These are phyloP conservation scores for Ogataea methanolica DNA, from an alignment of 805 yeast genomes.

Conservation along the genomic window DNA sequence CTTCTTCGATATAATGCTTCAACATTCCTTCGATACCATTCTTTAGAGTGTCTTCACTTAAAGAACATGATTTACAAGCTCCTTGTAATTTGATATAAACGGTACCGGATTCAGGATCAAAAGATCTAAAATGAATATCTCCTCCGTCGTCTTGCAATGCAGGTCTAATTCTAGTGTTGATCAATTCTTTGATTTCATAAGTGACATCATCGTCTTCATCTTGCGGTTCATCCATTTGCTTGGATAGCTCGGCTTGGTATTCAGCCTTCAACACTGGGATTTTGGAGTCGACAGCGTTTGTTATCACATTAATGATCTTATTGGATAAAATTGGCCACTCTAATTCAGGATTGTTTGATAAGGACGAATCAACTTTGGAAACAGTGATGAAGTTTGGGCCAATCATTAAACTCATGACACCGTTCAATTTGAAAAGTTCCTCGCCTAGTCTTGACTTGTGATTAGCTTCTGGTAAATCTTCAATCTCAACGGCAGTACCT, in stretches of 20 bases:
- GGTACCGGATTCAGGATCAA: conserved; percentile 51
- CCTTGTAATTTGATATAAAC: conserved; percentile 59
- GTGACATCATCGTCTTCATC: conserved; percentile 67
- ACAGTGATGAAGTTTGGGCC: conserved; percentile 73
- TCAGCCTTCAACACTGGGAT: conserved; percentile 22
- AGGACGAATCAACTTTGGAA: conserved; percentile 41
- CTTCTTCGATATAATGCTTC: conserved; percentile 67
- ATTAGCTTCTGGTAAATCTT: conserved; percentile 47
- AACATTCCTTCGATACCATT: conserved; percentile 70
- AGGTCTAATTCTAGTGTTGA: conserved; percentile 66
- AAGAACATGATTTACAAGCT: conserved; percentile 70
- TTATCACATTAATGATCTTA: conserved; percentile 21
- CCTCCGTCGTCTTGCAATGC: conserved; percentile 77
- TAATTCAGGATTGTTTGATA: conserved; percentile 31
- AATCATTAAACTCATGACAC: conserved; percentile 67
- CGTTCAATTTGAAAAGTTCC: conserved; percentile 53
- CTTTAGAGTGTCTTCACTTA: conserved; percentile 60
- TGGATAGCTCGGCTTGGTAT: conserved; percentile 18
- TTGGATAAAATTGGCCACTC: conserved; percentile 28
- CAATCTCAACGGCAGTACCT: conserved; percentile 46
- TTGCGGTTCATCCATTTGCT: conserved; percentile 25
- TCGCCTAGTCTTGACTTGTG: conserved; percentile 61
- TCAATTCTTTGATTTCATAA: conserved; percentile 62
- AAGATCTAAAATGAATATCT: conserved; percentile 61
- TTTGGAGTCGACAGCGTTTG: conserved; percentile 23